A percentile compares a stretch with the other conserved stretches of the same genome.
Conservation (phyloP, 768 basidiomycete genomes). For the Chalciporus sphaerocephalus region DNA sequence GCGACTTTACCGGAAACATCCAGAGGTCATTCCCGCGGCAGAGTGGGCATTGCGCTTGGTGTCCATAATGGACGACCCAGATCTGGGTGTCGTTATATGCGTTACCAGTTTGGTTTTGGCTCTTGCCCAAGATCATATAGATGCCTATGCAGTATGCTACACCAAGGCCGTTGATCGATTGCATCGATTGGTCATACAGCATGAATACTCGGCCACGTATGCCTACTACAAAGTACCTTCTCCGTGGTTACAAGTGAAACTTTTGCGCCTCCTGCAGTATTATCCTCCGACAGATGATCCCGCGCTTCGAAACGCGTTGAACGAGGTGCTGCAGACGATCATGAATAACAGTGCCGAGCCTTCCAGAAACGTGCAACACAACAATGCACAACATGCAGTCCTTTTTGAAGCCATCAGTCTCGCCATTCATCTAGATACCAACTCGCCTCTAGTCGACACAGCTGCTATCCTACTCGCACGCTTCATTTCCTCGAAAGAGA, state of each 20-base stretch:
- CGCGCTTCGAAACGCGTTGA: conserved; percentile 68
- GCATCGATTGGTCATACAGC: conserved; percentile 81
- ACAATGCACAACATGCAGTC: conserved; percentile 97
- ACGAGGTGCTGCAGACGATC: conserved; percentile 81
- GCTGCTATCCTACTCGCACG: conserved; percentile 89
- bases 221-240: conserved; percentile 97
- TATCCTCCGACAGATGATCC: conserved; percentile 93
- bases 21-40: conserved; percentile 84
- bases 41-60: conserved; percentile 97
- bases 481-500: conserved; percentile 97
- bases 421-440: conserved; percentile 92
- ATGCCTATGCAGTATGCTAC: conserved; percentile 88
- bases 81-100: conserved; percentile 90
- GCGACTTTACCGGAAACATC: conserved; percentile 92
- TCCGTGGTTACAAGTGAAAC: conserved; percentile 96
- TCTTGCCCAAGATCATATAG: conserved; percentile 88
- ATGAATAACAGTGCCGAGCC: conserved; percentile 91
- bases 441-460: conserved; percentile 79
- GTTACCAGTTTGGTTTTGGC: conserved; percentile 92
- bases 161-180: conserved; percentile 92
- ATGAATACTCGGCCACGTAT: conserved; percentile 84
- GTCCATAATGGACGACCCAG: conserved; percentile 91
- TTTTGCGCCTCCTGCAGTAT: conserved; percentile 88
- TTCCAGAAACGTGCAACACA: conserved; percentile 93
- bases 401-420: conserved; percentile 96